A percentile compares a stretch with the other conserved stretches of the same genome.
phyloP scores from a whole-genome alignment of 495 filamentous ascomycete genomes.

The Copromyces sp. region DNA sequence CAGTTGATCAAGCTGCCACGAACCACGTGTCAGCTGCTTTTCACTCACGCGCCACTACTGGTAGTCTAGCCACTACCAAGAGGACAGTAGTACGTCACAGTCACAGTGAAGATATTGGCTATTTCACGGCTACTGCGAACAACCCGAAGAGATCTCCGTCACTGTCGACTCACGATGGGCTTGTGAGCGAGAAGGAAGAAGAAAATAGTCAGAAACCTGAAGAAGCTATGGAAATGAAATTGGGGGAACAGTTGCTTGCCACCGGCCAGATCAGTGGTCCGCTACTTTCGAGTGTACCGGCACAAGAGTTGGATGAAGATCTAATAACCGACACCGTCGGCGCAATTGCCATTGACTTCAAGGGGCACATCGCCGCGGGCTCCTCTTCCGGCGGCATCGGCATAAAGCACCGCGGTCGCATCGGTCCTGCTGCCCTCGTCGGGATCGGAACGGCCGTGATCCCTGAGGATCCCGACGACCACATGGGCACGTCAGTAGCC shows the following conservation, averaged over 20 bases:
- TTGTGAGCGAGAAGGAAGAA: slow-evolving; percentile 7
- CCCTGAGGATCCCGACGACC: slow-evolving; percentile 48
- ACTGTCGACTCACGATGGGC: slow-evolving; percentile 15
- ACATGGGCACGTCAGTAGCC: slow-evolving; percentile 54
- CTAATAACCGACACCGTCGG: slow-evolving; percentile 86
- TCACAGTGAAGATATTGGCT: slow-evolving; percentile 8
- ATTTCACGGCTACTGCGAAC: neutral
- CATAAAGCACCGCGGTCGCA: slow-evolving; percentile 87
- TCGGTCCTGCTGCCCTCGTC: slow-evolving; percentile 86
- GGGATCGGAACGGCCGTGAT: slow-evolving; percentile 82
- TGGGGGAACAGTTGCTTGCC: neutral
- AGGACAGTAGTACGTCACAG: slow-evolving; percentile 9
- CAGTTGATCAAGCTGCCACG: slow-evolving; percentile 4
- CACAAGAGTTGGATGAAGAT: slow-evolving; percentile 28
- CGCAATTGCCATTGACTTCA: slow-evolving; percentile 79
- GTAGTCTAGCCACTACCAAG: slow-evolving; percentile 2
- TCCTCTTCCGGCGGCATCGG: slow-evolving; percentile 98
- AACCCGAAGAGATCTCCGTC: neutral
- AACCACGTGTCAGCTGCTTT: slow-evolving; percentile 7
- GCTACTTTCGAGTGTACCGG: neutral
- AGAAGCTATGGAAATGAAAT: neutral
- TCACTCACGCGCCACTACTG: slow-evolving; percentile 6
- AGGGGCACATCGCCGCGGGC: slow-evolving; percentile 86
- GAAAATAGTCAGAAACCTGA: neutral
- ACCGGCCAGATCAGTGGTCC: neutral